Percentiles rank a stretch among this genome's conserved stretches.
phyloP scores from a whole-genome alignment of 2,329 filamentous ascomycete species.

The Botryotinia calthae region DNA sequence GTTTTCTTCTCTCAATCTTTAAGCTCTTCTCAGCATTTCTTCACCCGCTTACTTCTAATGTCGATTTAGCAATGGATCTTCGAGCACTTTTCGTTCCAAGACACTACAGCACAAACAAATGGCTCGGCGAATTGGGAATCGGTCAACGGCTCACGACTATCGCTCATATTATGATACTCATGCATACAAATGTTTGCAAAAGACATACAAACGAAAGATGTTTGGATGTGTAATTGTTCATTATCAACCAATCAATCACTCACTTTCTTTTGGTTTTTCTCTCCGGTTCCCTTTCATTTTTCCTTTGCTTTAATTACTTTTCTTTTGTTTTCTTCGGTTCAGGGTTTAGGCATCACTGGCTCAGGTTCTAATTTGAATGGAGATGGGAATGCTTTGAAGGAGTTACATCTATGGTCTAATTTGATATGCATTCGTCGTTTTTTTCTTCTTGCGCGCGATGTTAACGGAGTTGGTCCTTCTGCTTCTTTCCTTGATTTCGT shows the following conservation, averaged over 20 bases:
- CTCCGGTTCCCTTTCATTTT: background rate
- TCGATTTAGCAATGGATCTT: no score
- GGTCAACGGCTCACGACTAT: background rate
- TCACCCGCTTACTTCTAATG: no score
- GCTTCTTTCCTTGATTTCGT: background rate
- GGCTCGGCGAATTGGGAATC: background rate
- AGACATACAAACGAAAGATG: slow-evolving; percentile 3
- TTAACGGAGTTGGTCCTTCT: background rate
- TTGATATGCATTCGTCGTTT: background rate
- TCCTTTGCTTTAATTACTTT: background rate
- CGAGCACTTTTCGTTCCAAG: no score
- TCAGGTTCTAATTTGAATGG: slow-evolving; percentile 1
- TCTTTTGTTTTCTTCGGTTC: background rate
- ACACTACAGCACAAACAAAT: background rate
- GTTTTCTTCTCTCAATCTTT: slow-evolving; percentile 1
- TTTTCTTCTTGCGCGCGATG: background rate
- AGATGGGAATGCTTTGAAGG: background rate
- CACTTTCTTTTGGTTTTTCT: background rate
- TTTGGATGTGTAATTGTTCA: slow-evolving; percentile 2
- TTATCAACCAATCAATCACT: slow-evolving; percentile 2
- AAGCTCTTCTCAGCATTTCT: background rate
- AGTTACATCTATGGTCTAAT: background rate
- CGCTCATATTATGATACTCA: background rate
- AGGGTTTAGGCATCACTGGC: background rate
- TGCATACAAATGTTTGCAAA: background rate